Evolutionary conservation across 129 eudicot species (phyloP).

Genomic region (Artemisia argyi): DNA sequence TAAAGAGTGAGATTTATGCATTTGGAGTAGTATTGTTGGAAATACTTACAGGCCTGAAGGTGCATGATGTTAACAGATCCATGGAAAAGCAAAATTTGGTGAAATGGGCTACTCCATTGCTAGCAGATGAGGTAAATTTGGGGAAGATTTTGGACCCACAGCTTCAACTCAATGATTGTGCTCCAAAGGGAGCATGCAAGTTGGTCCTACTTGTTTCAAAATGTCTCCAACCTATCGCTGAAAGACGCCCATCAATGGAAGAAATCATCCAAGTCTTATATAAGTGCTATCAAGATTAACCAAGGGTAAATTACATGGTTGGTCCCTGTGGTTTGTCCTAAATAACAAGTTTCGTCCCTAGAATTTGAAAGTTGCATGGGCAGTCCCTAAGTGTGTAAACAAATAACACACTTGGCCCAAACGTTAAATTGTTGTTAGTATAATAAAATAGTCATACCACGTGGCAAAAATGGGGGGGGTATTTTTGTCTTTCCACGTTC

Average conservation of each 20-base stretch:
- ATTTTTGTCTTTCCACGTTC: too few species aligned
- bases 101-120: constrained; percentile 29
- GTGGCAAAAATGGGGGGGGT: too few species aligned
- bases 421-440: too few species aligned
- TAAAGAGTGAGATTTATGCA: constrained; percentile 39
- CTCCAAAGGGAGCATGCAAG: constrained; percentile 5
- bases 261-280: constrained; percentile 16
- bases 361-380: too few species aligned
- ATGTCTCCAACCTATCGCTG: constrained; percentile 13
- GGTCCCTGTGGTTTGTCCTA: too few species aligned
- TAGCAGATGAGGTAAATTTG: constrained; percentile 13
- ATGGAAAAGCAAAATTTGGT: constrained; percentile 25
- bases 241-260: constrained; percentile 28
- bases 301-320: too few species aligned
- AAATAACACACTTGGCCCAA: too few species aligned
- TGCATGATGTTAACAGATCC: constrained; percentile 30
- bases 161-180: constrained; percentile 8
- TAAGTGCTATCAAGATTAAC: not conserved
- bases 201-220: constrained; percentile 20
- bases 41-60: constrained; percentile 37
- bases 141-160: constrained; percentile 23
- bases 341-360: too few species aligned
- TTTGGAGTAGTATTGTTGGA: constrained; percentile 45
- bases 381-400: too few species aligned
- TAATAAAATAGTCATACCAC: too few species aligned